Evolutionary conservation across 805 yeast genomes (phyloP).

Genomic region (Cyberlindnera mycetangii): DNA sequence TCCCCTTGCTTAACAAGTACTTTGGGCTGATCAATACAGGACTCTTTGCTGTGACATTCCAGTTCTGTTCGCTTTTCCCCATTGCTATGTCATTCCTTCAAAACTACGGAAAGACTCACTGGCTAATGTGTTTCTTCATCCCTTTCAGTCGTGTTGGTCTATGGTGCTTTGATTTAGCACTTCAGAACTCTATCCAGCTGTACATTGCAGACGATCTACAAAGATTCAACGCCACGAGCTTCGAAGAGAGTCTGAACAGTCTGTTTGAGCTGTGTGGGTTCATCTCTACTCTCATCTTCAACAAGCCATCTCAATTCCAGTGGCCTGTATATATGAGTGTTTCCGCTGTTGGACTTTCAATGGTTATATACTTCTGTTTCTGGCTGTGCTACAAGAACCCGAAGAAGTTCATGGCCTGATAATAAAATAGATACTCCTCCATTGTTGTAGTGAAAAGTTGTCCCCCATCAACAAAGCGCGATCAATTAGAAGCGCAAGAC

Average conservation of each 20-base stretch:
- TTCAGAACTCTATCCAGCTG: constrained; percentile 34
- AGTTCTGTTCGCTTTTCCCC: constrained; percentile 29
- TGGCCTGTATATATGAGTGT: constrained; percentile 28
- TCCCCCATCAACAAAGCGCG: neutral
- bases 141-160: constrained; percentile 37
- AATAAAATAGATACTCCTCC: neutral
- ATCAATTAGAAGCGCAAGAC: neutral
- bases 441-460: neutral
- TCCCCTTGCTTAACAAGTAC: constrained; percentile 27
- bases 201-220: constrained; percentile 30
- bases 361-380: constrained; percentile 9
- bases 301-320: constrained; percentile 29
- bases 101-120: constrained; percentile 14
- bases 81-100: constrained; percentile 24
- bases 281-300: constrained; percentile 30
- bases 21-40: constrained; percentile 33
- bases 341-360: constrained; percentile 10
- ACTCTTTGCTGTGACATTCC: constrained; percentile 29
- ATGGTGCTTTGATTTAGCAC: constrained; percentile 40
- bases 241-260: constrained; percentile 33
- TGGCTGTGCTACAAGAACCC: neutral
- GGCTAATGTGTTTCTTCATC: constrained; percentile 25
- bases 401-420: neutral
- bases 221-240: constrained; percentile 34
- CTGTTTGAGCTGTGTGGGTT: constrained; percentile 30